Base-by-base conservation (phyloP, 768 basidiomycete genomes). In the Cubamyces lactineus region DNA sequence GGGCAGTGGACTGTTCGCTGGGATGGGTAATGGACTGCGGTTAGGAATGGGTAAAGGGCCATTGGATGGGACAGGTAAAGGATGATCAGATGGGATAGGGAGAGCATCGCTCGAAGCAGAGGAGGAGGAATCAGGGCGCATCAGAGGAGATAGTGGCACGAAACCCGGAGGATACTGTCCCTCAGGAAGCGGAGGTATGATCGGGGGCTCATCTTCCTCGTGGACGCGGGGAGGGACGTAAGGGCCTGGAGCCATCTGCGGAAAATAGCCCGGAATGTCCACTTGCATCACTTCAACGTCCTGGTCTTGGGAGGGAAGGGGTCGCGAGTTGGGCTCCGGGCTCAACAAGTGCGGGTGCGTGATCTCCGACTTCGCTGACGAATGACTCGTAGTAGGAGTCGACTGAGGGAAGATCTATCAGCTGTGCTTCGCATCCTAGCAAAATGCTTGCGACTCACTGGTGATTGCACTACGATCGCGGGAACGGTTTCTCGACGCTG, bases 281-380 rank as follows among this genome's bases (percentile, higher is more conserved):
- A 60, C 55, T 5, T 39, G 49, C 48, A 63, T 67, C 28, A 60
- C 53, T 21, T 52, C 48, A n/a, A 59, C 28, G n/a, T 57, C 52
- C 7, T 28, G 28, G 16, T 61, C 57, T 40, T 57, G 59, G 17
- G 63, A 50, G 9, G 51, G 24, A 5, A 59, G 16, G 2, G 70
- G 67, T 5, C 66, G 65, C 6, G 59, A 43, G 4, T 51, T 53
- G 53, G 62, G 65, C 17, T 75, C 73, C 5, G 74, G 74, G 24
- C 73, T 75, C 17, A 75, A 67, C 11, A 75, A 60, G 28, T 69
- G 67, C 9, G 64, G 71, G 9, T 69, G 62, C 16, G 66, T 66
- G n/a, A 57, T 45, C 2, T 38, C 53, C 3, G 66, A 63, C 23
- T 48, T 59, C 5, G 62, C 53, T 0, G 70, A 67, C 3, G 65